These are phyloP conservation scores for Gaeumannomyces tritici DNA, from an alignment of 2,329 filamentous ascomycete genomes.

Conservation along the genomic window DNA sequence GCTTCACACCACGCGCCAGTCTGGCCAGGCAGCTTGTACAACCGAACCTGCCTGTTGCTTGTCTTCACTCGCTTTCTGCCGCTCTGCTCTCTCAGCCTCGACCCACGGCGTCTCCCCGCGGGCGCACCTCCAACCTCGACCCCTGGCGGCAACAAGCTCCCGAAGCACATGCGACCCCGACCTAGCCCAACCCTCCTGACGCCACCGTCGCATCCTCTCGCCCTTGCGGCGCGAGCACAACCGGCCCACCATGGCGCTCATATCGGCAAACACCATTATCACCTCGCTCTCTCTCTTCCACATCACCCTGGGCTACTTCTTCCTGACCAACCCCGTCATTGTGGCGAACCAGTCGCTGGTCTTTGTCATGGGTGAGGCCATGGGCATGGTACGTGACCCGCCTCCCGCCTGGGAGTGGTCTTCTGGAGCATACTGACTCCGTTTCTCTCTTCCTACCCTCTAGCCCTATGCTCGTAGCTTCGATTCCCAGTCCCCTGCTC, in stretches of 20 bases:
- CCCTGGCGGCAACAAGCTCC: not conserved
- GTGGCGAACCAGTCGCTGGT: slow-evolving; percentile 75
- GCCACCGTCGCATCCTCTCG: not conserved
- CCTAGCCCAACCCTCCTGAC: not conserved
- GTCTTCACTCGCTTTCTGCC: not conserved
- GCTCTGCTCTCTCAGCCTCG: not conserved
- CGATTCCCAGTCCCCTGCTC: slow-evolving; percentile 57
- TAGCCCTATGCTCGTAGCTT: slow-evolving; percentile 60
- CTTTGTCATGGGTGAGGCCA: slow-evolving; percentile 71
- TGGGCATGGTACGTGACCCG: slow-evolving; percentile 57
- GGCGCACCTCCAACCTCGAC: too few relatives aligned
- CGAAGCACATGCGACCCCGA: not conserved
- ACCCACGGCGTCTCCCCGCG: not conserved
- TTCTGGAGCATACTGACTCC: not conserved
- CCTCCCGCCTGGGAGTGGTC: not conserved
- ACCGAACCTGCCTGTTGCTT: not conserved
- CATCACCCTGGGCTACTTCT: slow-evolving; percentile 73
- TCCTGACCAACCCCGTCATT: slow-evolving; percentile 62
- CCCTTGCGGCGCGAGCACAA: slow-evolving; percentile 2
- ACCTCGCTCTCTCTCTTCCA: slow-evolving; percentile 77
- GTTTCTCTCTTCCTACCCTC: not conserved
- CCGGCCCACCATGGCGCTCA: slow-evolving; percentile 58
- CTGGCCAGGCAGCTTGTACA: not conserved
- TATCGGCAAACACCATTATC: slow-evolving; percentile 74
- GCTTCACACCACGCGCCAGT: not conserved